Percentiles rank a stretch among this genome's conserved stretches.
These are phyloP conservation scores for Phytophthora pluvialis DNA, from an alignment of 352 stramenopile genomes.

Conservation along the genomic window DNA sequence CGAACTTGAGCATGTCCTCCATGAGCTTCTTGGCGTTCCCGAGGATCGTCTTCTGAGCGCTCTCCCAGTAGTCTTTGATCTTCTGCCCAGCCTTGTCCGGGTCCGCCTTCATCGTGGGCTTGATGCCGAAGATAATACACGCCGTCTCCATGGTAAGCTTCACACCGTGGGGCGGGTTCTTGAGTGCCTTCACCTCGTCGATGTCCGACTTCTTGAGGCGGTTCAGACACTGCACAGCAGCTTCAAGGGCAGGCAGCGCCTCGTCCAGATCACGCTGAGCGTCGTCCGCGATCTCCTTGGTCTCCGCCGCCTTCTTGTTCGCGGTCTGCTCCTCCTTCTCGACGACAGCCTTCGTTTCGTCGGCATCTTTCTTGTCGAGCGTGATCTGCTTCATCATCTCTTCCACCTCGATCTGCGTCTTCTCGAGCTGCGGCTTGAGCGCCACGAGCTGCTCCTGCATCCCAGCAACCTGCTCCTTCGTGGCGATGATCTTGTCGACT, in stretches of 20 bases:
- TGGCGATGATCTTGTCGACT: slow-evolving; percentile 94
- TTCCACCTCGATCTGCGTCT: slow-evolving; percentile 93
- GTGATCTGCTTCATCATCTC: slow-evolving; percentile 95
- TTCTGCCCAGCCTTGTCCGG: slow-evolving; percentile 93
- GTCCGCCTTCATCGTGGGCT: slow-evolving; percentile 88
- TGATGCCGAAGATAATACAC: slow-evolving; percentile 96
- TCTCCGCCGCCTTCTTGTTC: slow-evolving; percentile 93
- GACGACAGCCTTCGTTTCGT: slow-evolving; percentile 91
- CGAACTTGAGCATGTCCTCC: slow-evolving; percentile 91
- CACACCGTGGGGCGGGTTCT: slow-evolving; percentile 88
- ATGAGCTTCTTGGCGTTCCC: slow-evolving; percentile 90
- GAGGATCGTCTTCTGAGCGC: slow-evolving; percentile 87
- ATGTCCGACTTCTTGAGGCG: slow-evolving; percentile 94
- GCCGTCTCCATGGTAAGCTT: slow-evolving; percentile 92
- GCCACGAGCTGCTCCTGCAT: slow-evolving; percentile 94
- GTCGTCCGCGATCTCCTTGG: slow-evolving; percentile 92
- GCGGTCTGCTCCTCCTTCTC: slow-evolving; percentile 92
- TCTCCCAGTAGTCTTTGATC: slow-evolving; percentile 91
- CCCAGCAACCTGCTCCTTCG: slow-evolving; percentile 91
- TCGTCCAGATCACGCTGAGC: slow-evolving; percentile 94
- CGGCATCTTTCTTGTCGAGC: slow-evolving; percentile 91
- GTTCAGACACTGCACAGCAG: slow-evolving; percentile 92
- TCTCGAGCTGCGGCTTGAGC: slow-evolving; percentile 92
- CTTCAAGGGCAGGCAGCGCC: slow-evolving; percentile 91
- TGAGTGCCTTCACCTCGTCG: slow-evolving; percentile 92